These are phyloP conservation scores for Pichia sp. DNA, from an alignment of 1,139 yeast species.

Conservation along the genomic window DNA sequence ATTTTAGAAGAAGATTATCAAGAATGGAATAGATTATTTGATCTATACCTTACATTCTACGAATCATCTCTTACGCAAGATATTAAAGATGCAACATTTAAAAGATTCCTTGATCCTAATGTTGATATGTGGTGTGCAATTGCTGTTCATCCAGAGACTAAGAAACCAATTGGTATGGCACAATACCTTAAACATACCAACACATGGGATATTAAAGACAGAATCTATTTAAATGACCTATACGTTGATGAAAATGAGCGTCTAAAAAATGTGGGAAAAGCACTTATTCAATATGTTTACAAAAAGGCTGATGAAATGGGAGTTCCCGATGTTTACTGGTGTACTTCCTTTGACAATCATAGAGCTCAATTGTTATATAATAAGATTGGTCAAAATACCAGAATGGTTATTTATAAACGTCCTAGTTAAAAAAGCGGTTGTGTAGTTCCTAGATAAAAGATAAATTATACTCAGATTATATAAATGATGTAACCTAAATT, in stretches of 20 bases:
- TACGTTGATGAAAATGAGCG: constrained; percentile 36
- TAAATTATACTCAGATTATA: no score
- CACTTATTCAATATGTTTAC: constrained; percentile 45
- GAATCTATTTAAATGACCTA: constrained; percentile 45
- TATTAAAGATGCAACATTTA: constrained; percentile 39
- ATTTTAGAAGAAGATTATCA: constrained; percentile 31
- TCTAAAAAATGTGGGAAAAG: constrained; percentile 44
- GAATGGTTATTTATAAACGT: constrained; percentile 20
- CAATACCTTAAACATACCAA: constrained; percentile 43
- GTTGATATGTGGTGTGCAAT: constrained; percentile 44
- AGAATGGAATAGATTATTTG: constrained; percentile 40
- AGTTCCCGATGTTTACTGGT: constrained; percentile 47
- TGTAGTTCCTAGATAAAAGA: no score
- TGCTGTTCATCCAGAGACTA: constrained; percentile 34
- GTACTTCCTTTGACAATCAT: constrained; percentile 49
- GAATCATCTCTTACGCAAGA: constrained; percentile 35
- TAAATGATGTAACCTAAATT: no score
- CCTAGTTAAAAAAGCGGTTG: no score
- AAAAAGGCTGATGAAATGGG: constrained; percentile 40
- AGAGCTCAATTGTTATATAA: constrained; percentile 54
- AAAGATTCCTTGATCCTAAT: constrained; percentile 37
- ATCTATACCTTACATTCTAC: constrained; percentile 42
- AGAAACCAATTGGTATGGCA: constrained; percentile 38
- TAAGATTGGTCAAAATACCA: constrained; percentile 44
- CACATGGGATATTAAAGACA: constrained; percentile 42